A percentile compares a stretch with the other conserved stretches of the same genome.
phyloP scores from a whole-genome alignment of 2,329 filamentous ascomycete species.

The Botrytis byssoidea region DNA sequence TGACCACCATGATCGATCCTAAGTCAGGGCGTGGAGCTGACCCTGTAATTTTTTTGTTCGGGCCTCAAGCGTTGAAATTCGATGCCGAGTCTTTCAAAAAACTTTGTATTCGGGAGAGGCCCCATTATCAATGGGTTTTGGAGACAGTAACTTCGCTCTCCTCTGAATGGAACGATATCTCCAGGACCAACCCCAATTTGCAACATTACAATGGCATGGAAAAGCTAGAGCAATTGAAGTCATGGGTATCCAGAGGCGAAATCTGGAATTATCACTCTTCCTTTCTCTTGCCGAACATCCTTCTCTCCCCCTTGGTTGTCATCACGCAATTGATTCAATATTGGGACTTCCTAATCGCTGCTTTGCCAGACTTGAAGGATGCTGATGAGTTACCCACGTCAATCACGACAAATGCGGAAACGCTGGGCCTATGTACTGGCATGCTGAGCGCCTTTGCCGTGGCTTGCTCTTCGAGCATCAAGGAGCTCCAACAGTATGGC shows the following conservation, averaged over 20 bases:
- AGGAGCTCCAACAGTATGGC: constrained; percentile 40
- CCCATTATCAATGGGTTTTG: not conserved
- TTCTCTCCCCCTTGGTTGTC: constrained; percentile 43
- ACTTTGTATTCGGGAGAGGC: not conserved
- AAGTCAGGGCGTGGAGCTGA: too few relatives aligned
- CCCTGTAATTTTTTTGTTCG: not conserved
- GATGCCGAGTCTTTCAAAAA: constrained; percentile 5
- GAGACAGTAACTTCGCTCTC: constrained; percentile 28
- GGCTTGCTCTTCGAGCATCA: constrained; percentile 33
- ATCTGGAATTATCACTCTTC: constrained; percentile 8
- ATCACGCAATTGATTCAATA: constrained; percentile 43
- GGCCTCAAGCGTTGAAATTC: constrained; percentile 13
- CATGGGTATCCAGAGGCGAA: constrained; percentile 26
- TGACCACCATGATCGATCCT: too few relatives aligned
- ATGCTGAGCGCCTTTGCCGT: constrained; percentile 43
- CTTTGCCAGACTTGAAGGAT: not conserved
- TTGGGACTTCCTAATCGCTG: constrained; percentile 36
- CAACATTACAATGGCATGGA: constrained; percentile 21
- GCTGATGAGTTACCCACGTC: not conserved
- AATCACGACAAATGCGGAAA: constrained; percentile 24
- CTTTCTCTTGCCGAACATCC: constrained; percentile 36
- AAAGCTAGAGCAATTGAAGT: constrained; percentile 24
- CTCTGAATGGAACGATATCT: constrained; percentile 24
- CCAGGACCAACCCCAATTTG: constrained; percentile 25
- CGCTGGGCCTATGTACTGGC: constrained; percentile 44